Evolutionary conservation across 192 early-diverging fungal genomes (phyloP), one percentile per base, ranked within the genome.

Genomic region (Physocladia obscura): DNA sequence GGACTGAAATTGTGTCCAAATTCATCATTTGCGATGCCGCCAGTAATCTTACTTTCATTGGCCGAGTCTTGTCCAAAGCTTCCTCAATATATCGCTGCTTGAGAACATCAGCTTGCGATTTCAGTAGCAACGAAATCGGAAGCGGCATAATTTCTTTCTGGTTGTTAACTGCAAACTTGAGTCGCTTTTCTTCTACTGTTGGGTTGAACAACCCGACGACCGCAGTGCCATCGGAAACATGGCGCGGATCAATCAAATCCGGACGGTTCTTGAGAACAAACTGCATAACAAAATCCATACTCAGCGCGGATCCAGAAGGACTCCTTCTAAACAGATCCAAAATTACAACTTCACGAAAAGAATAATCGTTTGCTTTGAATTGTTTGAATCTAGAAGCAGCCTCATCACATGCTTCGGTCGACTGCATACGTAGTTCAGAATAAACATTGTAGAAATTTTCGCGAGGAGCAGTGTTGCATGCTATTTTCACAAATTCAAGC

Each of bases 11-110:
- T 39, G 27, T 32, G 4, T 22, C 4, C 67, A 69, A 57, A n/a
- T 57, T 4, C 51, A 69, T 57, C 67, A 69, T 57, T 24, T 54
- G 13, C 2, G 67, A 57, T 30, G 54, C 36, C 6, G 67, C 52
- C 35, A 58, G 6, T 24, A 69, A 38, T 11, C 67, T 5, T 17
- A 57, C 55, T 26, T 29, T 38, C 67, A 69, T 36, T 29, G 67
- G 67, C n/a, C 55, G 29, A 2, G 6, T 69, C 39, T 35, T 38
- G 40, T 69, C 56, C 1, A 69, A 47, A 5, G 67, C 67, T 4
- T 69, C 55, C 19, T 34, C 22, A 26, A 17, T 19, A 32, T 69
- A 69, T 13, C 51, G 27, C 13, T 35, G n/a, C 29, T 21, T 36
- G 19, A 69, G 22, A 39, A 57, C 17, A 3, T 57, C 54, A 27